phyloP scores from a whole-genome alignment of 2,329 filamentous ascomycete genomes.

The Fonsecaea pugnacius region DNA sequence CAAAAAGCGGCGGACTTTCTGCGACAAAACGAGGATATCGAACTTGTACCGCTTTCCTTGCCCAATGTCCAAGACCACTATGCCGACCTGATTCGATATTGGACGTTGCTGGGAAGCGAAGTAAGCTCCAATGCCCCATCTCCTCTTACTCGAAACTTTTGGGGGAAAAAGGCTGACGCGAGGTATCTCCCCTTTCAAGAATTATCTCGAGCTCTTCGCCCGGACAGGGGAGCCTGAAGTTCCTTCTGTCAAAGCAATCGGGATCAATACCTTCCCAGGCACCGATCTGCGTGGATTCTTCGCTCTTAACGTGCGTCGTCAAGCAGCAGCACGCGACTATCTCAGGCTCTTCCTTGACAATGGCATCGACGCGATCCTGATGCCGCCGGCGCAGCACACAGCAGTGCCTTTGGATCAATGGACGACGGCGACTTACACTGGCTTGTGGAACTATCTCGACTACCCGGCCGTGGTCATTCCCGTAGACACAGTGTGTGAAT shows the following conservation, averaged over 20 bases:
- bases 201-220: slow-evolving; percentile 24
- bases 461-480: slow-evolving; percentile 69
- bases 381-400: slow-evolving; percentile 66
- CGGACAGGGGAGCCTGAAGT: slow-evolving; percentile 25
- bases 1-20: slow-evolving; percentile 45
- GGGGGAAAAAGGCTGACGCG: slow-evolving; percentile 1
- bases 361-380: slow-evolving; percentile 64
- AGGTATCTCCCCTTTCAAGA: slow-evolving; percentile 8
- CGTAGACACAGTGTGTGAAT: slow-evolving; percentile 53
- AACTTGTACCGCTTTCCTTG: slow-evolving; percentile 51
- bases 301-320: slow-evolving; percentile 25
- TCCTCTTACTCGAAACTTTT: background rate
- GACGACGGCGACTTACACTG: slow-evolving; percentile 65
- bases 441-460: slow-evolving; percentile 71
- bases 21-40: slow-evolving; percentile 50
- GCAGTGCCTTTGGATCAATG: slow-evolving; percentile 64
- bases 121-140: slow-evolving; percentile 10
- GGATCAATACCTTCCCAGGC: slow-evolving; percentile 13
- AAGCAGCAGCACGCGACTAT: slow-evolving; percentile 21
- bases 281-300: slow-evolving; percentile 25
- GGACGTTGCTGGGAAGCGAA: slow-evolving; percentile 21
- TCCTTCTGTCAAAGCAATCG: slow-evolving; percentile 21
- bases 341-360: slow-evolving; percentile 41
- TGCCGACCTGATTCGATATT: slow-evolving; percentile 23
- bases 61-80: slow-evolving; percentile 20